A percentile compares a stretch with the other conserved stretches of the same genome.
Evolutionary conservation across 208 protist genomes (phyloP).

Genomic region (Leishmania aethiopica): DNA sequence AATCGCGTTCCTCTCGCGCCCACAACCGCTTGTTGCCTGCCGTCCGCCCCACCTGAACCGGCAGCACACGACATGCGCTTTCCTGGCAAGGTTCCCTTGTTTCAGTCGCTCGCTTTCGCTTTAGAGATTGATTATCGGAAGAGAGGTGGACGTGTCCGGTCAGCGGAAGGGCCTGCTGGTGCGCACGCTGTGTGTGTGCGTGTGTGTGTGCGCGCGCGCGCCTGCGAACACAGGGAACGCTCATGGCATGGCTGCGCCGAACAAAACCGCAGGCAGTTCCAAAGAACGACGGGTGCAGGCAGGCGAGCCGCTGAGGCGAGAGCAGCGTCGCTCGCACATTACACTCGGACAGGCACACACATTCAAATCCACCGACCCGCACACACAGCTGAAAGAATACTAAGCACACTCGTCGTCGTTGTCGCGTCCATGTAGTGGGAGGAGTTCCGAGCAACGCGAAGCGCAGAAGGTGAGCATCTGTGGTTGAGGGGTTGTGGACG

Average conservation of each 20-base stretch:
- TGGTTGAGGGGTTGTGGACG: not conserved
- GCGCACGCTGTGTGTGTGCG: not conserved
- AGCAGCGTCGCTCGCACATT: not conserved
- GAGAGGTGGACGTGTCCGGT: not conserved
- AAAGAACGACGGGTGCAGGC: not conserved
- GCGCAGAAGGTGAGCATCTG: not conserved
- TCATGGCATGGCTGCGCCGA: not conserved
- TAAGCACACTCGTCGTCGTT: not conserved
- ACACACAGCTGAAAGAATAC: too few species aligned
- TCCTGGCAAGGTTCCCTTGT: not conserved
- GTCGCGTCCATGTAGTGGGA: not conserved
- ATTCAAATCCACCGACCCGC: not conserved
- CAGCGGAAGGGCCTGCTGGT: not conserved
- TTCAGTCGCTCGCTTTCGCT: not conserved
- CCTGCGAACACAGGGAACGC: not conserved
- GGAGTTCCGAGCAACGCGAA: not conserved
- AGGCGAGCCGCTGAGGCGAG: not conserved
- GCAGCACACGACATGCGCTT: not conserved
- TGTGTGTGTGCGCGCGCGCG: not conserved
- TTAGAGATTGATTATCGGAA: not conserved
- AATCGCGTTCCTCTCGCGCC: not conserved
- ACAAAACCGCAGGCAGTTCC: not conserved
- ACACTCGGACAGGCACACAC: not conserved
- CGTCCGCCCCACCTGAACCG: not conserved
- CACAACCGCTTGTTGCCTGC: not conserved